Evolutionary conservation across 345 rosid genomes (phyloP).

Genomic region (Ceriops decandra): DNA sequence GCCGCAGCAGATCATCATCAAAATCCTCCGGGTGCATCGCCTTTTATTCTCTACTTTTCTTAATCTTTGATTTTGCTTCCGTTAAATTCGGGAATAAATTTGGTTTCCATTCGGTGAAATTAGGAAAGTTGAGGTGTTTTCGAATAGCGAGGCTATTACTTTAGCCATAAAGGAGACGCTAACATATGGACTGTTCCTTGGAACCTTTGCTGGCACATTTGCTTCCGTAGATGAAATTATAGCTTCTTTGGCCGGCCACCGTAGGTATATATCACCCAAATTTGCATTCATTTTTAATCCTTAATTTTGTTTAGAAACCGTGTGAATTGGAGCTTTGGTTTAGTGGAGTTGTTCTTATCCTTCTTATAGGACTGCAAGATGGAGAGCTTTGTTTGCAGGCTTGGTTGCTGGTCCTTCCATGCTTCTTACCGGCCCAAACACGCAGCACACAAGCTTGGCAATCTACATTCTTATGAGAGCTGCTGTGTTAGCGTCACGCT

Average conservation of each 20-base stretch:
- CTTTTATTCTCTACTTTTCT: neutral
- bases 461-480: conserved; percentile 93
- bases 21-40: conserved; percentile 33
- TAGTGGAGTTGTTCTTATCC: neutral
- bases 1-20: conserved; percentile 48
- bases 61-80: neutral
- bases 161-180: conserved; percentile 79
- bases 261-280: conserved; percentile 38
- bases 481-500: conserved; percentile 81
- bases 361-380: conserved; percentile 63
- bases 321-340: conserved; percentile 16
- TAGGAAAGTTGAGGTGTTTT: conserved; percentile 58
- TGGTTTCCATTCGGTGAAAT: neutral
- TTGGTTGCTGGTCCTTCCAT: conserved; percentile 91
- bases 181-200: conserved; percentile 84
- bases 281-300: neutral
- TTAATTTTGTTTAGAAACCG: neutral
- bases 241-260: conserved; percentile 64
- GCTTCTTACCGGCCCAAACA: conserved; percentile 79
- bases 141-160: conserved; percentile 59
- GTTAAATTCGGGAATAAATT: conserved; percentile 8
- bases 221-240: conserved; percentile 78
- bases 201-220: conserved; percentile 88
- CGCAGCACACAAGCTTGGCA: conserved; percentile 82
- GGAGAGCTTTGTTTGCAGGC: conserved; percentile 90